Evolutionary conservation across 2,329 filamentous ascomycete genomes (phyloP).

Genomic region (Xylaria polymorpha): DNA sequence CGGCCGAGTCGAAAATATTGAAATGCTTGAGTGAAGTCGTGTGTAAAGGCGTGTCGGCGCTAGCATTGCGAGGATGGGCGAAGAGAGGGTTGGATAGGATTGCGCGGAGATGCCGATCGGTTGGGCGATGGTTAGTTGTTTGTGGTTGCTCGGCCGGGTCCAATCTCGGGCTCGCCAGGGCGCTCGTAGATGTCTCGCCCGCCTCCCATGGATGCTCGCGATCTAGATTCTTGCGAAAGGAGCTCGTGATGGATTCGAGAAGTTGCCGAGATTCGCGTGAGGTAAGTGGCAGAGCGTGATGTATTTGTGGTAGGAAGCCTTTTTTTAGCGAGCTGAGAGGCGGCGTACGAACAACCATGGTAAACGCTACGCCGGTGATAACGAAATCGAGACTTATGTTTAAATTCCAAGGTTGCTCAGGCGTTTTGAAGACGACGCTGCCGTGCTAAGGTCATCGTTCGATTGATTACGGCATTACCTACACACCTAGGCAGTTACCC

Average conservation of each 20-base stretch:
- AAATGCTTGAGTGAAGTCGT: constrained; percentile 60
- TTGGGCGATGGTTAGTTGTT: constrained; percentile 51
- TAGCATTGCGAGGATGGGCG: constrained; percentile 46
- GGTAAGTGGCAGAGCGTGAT: constrained; percentile 65
- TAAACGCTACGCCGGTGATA: constrained; percentile 4
- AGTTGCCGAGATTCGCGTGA: constrained; percentile 64
- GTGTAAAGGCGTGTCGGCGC: constrained; percentile 34
- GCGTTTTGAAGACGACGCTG: not conserved
- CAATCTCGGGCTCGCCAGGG: not conserved
- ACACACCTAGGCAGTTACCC: not conserved
- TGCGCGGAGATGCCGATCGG: constrained; percentile 64
- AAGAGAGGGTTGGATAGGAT: constrained; percentile 70
- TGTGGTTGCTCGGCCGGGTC: constrained; percentile 22
- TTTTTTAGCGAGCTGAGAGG: constrained; percentile 54
- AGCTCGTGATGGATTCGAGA: constrained; percentile 66
- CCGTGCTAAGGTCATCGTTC: not conserved
- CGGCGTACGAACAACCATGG: constrained; percentile 51
- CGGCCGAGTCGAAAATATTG: constrained; percentile 67
- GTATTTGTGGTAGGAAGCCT: constrained; percentile 57
- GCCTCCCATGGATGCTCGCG: constrained; percentile 63
- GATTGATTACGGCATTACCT: constrained; percentile 1
- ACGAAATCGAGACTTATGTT: constrained; percentile 10
- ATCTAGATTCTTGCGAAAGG: constrained; percentile 69
- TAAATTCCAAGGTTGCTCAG: not conserved
- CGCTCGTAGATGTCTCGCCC: constrained; percentile 41